phyloP scores from a whole-genome alignment of 441 rosid species.

The Corymbia citriodora region DNA sequence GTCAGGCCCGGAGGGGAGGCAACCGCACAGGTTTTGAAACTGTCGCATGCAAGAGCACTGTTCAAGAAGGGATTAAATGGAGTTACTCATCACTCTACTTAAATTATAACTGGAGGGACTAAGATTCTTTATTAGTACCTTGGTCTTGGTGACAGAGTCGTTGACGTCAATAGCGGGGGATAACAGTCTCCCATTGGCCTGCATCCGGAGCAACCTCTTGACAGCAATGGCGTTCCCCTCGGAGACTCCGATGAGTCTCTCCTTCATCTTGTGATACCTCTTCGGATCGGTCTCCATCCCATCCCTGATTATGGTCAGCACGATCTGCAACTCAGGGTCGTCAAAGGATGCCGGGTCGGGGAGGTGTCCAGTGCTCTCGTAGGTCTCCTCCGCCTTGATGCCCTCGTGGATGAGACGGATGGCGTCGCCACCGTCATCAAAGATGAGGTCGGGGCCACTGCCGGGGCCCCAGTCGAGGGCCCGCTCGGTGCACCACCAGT shows the following conservation, averaged over 20 bases:
- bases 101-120: background rate
- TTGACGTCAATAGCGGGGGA: slow-evolving; percentile 81
- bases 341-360: slow-evolving; percentile 80
- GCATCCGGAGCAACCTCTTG: slow-evolving; percentile 88
- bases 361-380: slow-evolving; percentile 48
- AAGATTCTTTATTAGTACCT: slow-evolving; percentile 55
- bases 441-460: slow-evolving; percentile 83
- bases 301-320: slow-evolving; percentile 63
- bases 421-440: slow-evolving; percentile 91
- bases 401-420: slow-evolving; percentile 94
- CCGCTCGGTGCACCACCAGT: slow-evolving; percentile 96
- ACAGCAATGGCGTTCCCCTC: slow-evolving; percentile 94
- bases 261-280: slow-evolving; percentile 78
- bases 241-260: slow-evolving; percentile 81
- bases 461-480: slow-evolving; percentile 91
- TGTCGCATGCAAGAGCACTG: slow-evolving; percentile 7
- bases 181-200: slow-evolving; percentile 62
- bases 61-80: background rate
- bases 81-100: background rate
- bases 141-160: slow-evolving; percentile 96
- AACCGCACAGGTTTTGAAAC: slow-evolving; percentile 88
- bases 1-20: slow-evolving; percentile 83
- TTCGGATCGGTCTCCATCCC: slow-evolving; percentile 67
- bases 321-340: slow-evolving; percentile 83
- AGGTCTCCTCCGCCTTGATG: slow-evolving; percentile 79